Conservation (phyloP, 495 filamentous ascomycete species). For the Aspergillus kassunensis region DNA sequence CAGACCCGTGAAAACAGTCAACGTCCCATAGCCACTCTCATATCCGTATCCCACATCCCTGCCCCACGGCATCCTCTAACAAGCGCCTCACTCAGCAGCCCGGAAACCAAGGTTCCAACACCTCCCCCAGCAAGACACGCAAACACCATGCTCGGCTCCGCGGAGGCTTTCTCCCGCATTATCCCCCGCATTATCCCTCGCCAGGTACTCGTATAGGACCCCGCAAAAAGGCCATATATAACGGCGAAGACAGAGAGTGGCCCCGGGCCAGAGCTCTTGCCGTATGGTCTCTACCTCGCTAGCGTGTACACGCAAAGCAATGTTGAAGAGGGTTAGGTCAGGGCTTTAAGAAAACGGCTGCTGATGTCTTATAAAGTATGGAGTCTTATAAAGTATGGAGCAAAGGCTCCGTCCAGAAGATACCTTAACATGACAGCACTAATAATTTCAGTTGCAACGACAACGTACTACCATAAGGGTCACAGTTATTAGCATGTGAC, state of each 20-base stretch:
- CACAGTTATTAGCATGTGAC: too few relatives aligned
- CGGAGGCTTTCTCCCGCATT: constrained; percentile 21
- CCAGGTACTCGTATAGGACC: constrained; percentile 50
- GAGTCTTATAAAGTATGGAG: too few relatives aligned
- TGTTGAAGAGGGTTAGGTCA: too few relatives aligned
- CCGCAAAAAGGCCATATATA: constrained; percentile 60
- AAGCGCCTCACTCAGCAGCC: constrained; percentile 54
- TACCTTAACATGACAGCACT: too few relatives aligned
- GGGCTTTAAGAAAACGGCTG: too few relatives aligned
- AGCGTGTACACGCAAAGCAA: too few relatives aligned
- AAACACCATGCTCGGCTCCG: constrained; percentile 50
- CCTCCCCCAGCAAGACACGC: constrained; percentile 54
- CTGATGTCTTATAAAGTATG: too few relatives aligned
- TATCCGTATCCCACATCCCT: constrained; percentile 22
- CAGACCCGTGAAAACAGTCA: constrained; percentile 39
- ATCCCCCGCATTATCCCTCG: constrained; percentile 50
- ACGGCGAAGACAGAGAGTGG: constrained; percentile 56
- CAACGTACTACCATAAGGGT: too few relatives aligned
- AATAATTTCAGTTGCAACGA: too few relatives aligned
- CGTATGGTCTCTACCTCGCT: constrained; percentile 30
- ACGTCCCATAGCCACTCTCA: constrained; percentile 29
- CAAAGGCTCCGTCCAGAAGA: too few relatives aligned
- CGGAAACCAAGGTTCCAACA: constrained; percentile 51
- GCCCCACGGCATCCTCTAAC: constrained; percentile 19
- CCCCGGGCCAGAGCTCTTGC: too few relatives aligned